phyloP scores from a whole-genome alignment of 2,329 filamentous ascomycete genomes.

The Neoscytalidium dimidiatum region DNA sequence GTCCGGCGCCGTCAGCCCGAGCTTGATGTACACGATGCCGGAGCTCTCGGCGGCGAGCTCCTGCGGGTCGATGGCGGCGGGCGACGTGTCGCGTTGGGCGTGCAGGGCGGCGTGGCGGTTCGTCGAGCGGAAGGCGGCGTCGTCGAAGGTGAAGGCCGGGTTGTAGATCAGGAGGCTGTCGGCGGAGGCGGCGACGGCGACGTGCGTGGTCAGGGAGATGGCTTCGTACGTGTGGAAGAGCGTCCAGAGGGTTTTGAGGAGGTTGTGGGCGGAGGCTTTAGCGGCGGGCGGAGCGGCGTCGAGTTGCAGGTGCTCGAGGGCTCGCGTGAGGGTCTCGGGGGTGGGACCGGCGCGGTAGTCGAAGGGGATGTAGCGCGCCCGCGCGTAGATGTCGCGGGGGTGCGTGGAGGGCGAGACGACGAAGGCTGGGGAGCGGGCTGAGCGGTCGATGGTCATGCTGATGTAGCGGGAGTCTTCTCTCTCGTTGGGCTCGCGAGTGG shows the following conservation, averaged over 20 bases:
- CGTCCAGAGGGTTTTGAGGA: conserved; percentile 57
- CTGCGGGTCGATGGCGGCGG: conserved; percentile 50
- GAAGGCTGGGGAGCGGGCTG: conserved; percentile 63
- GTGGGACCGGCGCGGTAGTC: conserved; percentile 54
- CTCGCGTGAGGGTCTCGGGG: conserved; percentile 41
- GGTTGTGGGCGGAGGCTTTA: conserved; percentile 46
- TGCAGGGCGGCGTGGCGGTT: conserved; percentile 65
- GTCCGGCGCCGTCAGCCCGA: conserved; percentile 33
- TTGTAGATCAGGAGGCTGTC: conserved; percentile 53
- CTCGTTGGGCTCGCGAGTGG: conserved; percentile 44
- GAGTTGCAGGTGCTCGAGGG: conserved; percentile 57
- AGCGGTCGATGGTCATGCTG: conserved; percentile 66
- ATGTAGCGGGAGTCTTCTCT: conserved; percentile 53
- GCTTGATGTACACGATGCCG: conserved; percentile 78
- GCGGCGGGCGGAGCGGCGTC: conserved; percentile 46
- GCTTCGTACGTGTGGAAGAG: conserved; percentile 68
- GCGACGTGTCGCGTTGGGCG: conserved; percentile 52
- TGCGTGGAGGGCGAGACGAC: conserved; percentile 58
- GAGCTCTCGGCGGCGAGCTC: conserved; percentile 66
- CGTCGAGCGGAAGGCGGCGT: conserved; percentile 65
- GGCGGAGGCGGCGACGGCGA: conserved; percentile 42
- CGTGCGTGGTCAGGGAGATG: conserved; percentile 57
- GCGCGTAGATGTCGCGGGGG: conserved; percentile 43
- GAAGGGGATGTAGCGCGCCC: conserved; percentile 62
- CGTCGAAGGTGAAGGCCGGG: conserved; percentile 67